Percentiles rank a stretch among this genome's conserved stretches.
These are phyloP conservation scores for Chaetothyriales sp. DNA, from an alignment of 2,329 filamentous ascomycete genomes.

Conservation along the genomic window DNA sequence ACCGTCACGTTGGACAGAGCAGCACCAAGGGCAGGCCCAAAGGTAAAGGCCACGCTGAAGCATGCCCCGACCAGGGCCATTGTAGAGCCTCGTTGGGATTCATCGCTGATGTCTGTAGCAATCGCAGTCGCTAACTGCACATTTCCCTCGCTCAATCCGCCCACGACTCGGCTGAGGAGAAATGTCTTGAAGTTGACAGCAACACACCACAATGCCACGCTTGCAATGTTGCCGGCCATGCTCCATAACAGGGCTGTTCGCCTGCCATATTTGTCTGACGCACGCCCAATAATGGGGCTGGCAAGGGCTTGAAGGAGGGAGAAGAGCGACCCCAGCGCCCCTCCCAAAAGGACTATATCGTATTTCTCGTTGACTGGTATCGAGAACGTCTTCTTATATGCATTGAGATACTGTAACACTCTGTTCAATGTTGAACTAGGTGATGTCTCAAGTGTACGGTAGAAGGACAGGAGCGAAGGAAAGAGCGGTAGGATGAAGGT, in stretches of 20 bases:
- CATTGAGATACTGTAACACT: slow-evolving; percentile 70
- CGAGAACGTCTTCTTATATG: slow-evolving; percentile 88
- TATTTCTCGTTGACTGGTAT: slow-evolving; percentile 90
- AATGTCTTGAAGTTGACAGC: slow-evolving; percentile 94
- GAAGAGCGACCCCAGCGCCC: slow-evolving; percentile 86
- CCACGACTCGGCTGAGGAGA: slow-evolving; percentile 79
- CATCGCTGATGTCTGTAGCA: slow-evolving; percentile 87
- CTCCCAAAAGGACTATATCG: slow-evolving; percentile 89
- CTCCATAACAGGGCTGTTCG: slow-evolving; percentile 75
- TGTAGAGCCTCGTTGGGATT: slow-evolving; percentile 68
- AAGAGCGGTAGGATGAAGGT: slow-evolving; percentile 97
- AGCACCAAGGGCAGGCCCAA: slow-evolving; percentile 83
- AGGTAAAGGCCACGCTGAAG: slow-evolving; percentile 94
- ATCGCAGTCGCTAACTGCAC: slow-evolving; percentile 93
- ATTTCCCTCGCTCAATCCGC: slow-evolving; percentile 89
- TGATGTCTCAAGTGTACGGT: slow-evolving; percentile 62
- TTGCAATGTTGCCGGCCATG: slow-evolving; percentile 86
- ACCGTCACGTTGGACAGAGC: slow-evolving; percentile 64
- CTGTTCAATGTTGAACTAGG: slow-evolving; percentile 58
- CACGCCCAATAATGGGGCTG: slow-evolving; percentile 74
- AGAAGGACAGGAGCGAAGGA: slow-evolving; percentile 89
- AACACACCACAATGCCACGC: slow-evolving; percentile 84
- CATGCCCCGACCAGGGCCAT: slow-evolving; percentile 95
- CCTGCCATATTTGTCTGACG: slow-evolving; percentile 81
- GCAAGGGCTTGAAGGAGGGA: slow-evolving; percentile 84